Conservation (phyloP, 2,329 filamentous ascomycete species). For the Myriosclerotinia duriaeana region DNA sequence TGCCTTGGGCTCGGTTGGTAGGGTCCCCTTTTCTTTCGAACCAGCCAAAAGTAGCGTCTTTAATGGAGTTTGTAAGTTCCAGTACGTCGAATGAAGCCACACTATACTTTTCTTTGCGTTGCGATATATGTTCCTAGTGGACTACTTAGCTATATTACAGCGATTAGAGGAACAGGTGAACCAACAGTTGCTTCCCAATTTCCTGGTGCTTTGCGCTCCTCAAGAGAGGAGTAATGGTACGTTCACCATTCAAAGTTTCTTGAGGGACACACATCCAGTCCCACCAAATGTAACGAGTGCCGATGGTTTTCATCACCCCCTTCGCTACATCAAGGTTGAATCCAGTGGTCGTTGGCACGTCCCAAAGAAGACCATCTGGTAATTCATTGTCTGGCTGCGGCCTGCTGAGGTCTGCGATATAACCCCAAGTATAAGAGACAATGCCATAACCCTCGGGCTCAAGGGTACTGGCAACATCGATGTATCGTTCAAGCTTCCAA, state of each 20-base stretch:
- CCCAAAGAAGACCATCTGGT: neutral
- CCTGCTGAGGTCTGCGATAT: constrained; percentile 7
- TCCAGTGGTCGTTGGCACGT: neutral
- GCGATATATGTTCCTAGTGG: neutral
- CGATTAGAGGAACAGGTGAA: neutral
- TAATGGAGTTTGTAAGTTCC: neutral
- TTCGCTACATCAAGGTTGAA: neutral
- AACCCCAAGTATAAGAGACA: constrained; percentile 11
- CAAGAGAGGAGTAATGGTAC: neutral
- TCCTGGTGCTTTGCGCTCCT: neutral
- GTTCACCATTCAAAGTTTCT: neutral
- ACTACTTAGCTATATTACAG: neutral
- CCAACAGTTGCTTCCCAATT: constrained; percentile 1
- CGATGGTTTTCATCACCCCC: neutral
- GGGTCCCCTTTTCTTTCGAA: neutral
- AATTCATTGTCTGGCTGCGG: neutral
- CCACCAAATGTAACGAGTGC: neutral
- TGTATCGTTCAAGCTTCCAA: constrained; percentile 6
- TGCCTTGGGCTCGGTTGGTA: neutral
- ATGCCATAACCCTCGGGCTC: constrained; percentile 6
- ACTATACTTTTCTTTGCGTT: constrained; percentile 1
- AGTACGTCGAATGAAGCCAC: constrained; percentile 12
- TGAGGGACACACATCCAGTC: constrained; percentile 12
- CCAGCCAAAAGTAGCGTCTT: neutral
- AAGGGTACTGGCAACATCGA: neutral